A percentile compares a stretch with the other conserved stretches of the same genome.
phyloP scores from a whole-genome alignment of 352 stramenopile genomes.

The Pythium dissotocum region DNA sequence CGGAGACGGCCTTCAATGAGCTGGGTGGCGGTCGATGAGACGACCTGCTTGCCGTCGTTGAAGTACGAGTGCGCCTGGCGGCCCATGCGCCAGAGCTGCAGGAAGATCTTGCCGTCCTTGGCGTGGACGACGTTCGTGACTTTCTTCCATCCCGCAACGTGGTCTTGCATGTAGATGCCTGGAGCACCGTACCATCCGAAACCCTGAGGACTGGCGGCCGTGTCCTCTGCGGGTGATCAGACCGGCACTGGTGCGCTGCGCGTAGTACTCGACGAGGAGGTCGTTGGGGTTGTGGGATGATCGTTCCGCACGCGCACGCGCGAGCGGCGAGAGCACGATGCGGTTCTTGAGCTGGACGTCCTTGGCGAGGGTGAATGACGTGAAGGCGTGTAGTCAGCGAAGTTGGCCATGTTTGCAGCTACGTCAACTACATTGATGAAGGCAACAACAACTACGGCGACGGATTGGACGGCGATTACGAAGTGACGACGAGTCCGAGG shows the following conservation, averaged over 20 bases:
- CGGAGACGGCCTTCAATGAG: neutral
- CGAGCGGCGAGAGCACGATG: too few relatives aligned
- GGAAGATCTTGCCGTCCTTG: conserved; percentile 28
- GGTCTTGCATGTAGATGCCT: conserved; percentile 23
- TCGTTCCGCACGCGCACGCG: too few relatives aligned
- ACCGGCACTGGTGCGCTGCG: too few relatives aligned
- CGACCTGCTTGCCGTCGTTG: conserved; percentile 27
- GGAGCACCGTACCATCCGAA: conserved; percentile 25
- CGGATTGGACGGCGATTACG: too few relatives aligned
- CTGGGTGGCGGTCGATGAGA: conserved; percentile 30
- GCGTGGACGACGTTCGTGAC: neutral
- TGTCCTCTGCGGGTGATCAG: conserved; percentile 6
- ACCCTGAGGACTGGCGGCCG: conserved; percentile 5
- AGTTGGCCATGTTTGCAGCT: too few relatives aligned
- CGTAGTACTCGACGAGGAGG: too few relatives aligned
- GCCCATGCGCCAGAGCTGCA: conserved; percentile 75
- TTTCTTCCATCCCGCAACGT: neutral
- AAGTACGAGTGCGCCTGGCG: conserved; percentile 42
- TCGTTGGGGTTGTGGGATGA: too few relatives aligned
- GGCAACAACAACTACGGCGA: too few relatives aligned
- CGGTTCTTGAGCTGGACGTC: conserved; percentile 32
- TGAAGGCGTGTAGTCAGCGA: too few relatives aligned
- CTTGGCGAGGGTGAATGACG: too few relatives aligned
- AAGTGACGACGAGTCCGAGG: too few relatives aligned
- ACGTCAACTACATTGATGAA: too few relatives aligned